phyloP scores from a whole-genome alignment of 129 eudicot genomes.

The Tanacetum coccineum region DNA sequence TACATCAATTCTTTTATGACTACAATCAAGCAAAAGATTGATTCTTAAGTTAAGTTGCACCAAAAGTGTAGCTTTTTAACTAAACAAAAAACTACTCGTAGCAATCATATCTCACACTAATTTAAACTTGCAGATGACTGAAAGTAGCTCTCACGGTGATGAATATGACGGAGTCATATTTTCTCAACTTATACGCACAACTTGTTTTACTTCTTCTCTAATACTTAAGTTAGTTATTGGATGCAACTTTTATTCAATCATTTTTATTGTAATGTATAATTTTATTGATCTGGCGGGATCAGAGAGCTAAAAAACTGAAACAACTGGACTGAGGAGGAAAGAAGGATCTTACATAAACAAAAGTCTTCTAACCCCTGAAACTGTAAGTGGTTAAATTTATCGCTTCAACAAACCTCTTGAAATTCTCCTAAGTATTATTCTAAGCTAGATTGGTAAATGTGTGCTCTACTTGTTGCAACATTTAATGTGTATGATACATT shows the following conservation, averaged over 20 bases:
- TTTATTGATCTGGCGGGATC: slow-evolving; percentile 96
- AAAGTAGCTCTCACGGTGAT: slow-evolving; percentile 94
- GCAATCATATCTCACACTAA: slow-evolving; percentile 19
- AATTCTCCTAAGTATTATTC: slow-evolving; percentile 4
- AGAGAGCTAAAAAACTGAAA: slow-evolving; percentile 98
- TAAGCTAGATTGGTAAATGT: slow-evolving; percentile 11
- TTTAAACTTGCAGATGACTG: slow-evolving; percentile 72
- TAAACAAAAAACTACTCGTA: neutral
- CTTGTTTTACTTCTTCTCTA: neutral
- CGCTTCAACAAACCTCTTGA: neutral
- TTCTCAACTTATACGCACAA: slow-evolving; percentile 75
- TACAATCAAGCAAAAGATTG: neutral
- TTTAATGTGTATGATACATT: neutral
- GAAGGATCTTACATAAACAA: slow-evolving; percentile 99
- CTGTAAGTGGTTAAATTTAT: slow-evolving; percentile 50
- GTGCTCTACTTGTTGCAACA: slow-evolving; percentile 14
- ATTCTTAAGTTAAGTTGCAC: neutral
- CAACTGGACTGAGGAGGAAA: slow-evolving; percentile 93
- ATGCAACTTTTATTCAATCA: slow-evolving; percentile 4
- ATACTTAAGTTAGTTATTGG: neutral
- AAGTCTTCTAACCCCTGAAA: slow-evolving; percentile 97
- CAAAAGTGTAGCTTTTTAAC: neutral
- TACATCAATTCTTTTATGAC: neutral
- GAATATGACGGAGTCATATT: slow-evolving; percentile 95
- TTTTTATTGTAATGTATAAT: slow-evolving; percentile 36